Base-by-base conservation (phyloP, 495 filamentous ascomycete genomes). In the Penicillium pancosmium region DNA sequence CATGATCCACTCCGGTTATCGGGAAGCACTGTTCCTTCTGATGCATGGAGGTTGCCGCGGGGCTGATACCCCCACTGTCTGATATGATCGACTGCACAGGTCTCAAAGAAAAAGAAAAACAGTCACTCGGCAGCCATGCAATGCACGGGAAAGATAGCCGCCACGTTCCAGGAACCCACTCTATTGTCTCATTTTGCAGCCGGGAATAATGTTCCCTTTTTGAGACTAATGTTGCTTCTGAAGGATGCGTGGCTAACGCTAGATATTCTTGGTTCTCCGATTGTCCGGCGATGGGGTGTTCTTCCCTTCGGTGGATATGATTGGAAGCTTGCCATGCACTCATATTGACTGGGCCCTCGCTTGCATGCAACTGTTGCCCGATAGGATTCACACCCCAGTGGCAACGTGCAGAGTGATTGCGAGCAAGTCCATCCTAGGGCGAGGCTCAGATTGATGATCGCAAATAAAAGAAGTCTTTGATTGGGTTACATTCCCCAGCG, bases 1-100 rank as follows among this genome's bases (percentile, higher is more conserved):
- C 16, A 8, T n/a, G 57, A 47, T 60, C 57, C 62, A 60, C 57
- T 50, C 25, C 33, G 46, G n/a, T 31, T 47, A 48, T 56, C 53
- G 50, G 48, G 54, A 34, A 56, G 38, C 43, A 50, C 44, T 23
- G 43, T 23, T 36, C 43, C 21, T 19, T 25, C 43, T 15, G 15
- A 36, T 36, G 46, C 19, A 48, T 21, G 38, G 44, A 52, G 16
- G 51, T 54, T 41, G 6, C 35, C 4, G 23, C 6, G 51, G 38
- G 38, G 34, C 18, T 25, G 12, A 13, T 40, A 25, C 13, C 35
- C 51, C 51, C 51, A 34, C 51, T 23, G 35, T 34, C 25, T 16
- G 51, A 25, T 35, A 54, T 40, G 51, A 54, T 54, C 51, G 31
- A 25, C 51, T 54, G 51, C 51, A 36, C 51, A 25, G 31, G 34